Base-by-base conservation (phyloP, 441 rosid genomes). In the Corymbia calophylla region DNA sequence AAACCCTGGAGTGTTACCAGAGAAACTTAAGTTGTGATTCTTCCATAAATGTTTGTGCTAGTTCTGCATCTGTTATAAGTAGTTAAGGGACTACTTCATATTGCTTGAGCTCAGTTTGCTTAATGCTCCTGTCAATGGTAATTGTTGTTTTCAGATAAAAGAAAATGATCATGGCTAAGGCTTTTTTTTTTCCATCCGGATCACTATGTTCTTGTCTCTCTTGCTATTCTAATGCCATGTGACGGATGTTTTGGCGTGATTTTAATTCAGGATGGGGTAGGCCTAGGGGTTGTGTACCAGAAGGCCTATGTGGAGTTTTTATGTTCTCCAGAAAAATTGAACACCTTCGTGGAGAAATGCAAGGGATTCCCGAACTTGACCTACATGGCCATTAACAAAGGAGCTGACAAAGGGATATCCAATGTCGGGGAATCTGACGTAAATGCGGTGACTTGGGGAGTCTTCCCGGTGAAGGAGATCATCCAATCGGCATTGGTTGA, bases 381-480 rank as follows among this genome's bases (percentile, higher is more conserved):
- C 55, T 98, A 93, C 92, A 89, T 97, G 91, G 98, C 98, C 3
- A 94, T 95, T 87, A 95, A 95, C 94, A 95, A 92, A 92, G 94
- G 88, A 47, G 98, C 95, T 53, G 64, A 89, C 84, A 91, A 89
- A 49, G 93, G 94, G 93, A 87, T 95, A 58, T 95, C 99, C 49
- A 98, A 96, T 51, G 54, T 92, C 13, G 92, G 92, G 54, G 47
- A 88, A 19, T 87, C 90, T 25, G 94, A 94, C 88, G 98, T 98
- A 91, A 98, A 98, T 91, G 99, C 99, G 0, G 99, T 98, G 66
- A 98, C 99, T 4, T 98, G 99, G 99, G 99, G 99, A 91, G 99
- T 93, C 32, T 98, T 98, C 95, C 98, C 98, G 12, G 97, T 94
- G 29, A 98, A 94, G 93, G 98, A 98, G 93, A 94, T 96, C 27